Evolutionary conservation across 140 eudicot species (phyloP), one percentile per base, ranked within the genome.

Genomic region (Eryngium alpinum): DNA sequence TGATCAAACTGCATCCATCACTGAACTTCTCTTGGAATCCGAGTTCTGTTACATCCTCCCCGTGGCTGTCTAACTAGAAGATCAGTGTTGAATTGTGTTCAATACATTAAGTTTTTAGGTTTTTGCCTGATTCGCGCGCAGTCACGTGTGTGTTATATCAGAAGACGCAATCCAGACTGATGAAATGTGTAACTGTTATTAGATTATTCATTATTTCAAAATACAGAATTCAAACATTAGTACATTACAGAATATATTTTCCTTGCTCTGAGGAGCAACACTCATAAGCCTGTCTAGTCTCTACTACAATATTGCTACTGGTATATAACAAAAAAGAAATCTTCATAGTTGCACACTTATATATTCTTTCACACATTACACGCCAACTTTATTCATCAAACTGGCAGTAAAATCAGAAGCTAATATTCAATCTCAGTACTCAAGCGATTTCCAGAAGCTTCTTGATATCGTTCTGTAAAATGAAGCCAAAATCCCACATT

Each of bases 381-480:
- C 72, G 27, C 72, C 17, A 9, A 1, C 27, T 27, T 31, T 65
- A 27, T 65, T 65, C 81, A 78, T 38, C 46, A 38, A 7, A 38
- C 46, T 38, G 46, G 46, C 46, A 38, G 46, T 2, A 7, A 38
- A 38, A 4, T 7, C 46, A 38, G 4, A 38, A 38, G 46, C 46
- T 38, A 38, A 7, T 2, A 38, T 38, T 38, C 70, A 29, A 21
- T 9, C 72, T 6, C 1, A 53, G 49, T 22, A 56, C 84, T 86
- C 32, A 83, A 27, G 84, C 79, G 19, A 76, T 52, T 70, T 80
- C 89, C 63, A 86, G 65, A 69, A 80, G 83, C 70, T 86, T 86
- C 85, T 86, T 86, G 50, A 86, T 80, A 76, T 86, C 89, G 51
- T 80, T 86, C 89, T 86, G 87, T 80, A 69, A 32, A 80, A 22